These are phyloP conservation scores for Fusarium nisikadoi DNA, from an alignment of 2,329 filamentous ascomycete species.

Conservation along the genomic window DNA sequence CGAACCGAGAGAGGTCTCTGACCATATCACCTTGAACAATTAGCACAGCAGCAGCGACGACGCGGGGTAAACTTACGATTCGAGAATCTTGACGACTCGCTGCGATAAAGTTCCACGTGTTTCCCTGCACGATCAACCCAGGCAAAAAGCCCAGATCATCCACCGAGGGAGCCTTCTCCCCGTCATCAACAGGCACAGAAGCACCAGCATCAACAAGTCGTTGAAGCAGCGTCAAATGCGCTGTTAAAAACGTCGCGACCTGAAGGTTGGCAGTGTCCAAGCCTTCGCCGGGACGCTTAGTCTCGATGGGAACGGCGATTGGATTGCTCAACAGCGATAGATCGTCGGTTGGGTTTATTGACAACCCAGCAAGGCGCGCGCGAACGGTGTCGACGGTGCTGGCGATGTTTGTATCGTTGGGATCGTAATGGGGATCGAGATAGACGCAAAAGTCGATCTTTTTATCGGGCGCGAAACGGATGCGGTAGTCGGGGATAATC, in stretches of 20 bases:
- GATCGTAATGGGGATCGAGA: not conserved
- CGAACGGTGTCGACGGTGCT: not conserved
- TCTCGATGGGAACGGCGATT: slow-evolving; percentile 22
- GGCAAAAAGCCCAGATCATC: slow-evolving; percentile 2
- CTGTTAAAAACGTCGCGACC: not conserved
- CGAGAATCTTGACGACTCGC: slow-evolving; percentile 1
- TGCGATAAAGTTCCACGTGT: not conserved
- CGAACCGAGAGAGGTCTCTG: not conserved
- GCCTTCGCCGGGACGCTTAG: slow-evolving; percentile 7
- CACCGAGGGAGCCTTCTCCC: not conserved
- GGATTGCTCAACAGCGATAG: not conserved
- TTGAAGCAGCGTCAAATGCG: not conserved
- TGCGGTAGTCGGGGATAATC: not conserved
- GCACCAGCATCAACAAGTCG: not conserved
- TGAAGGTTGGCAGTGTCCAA: not conserved
- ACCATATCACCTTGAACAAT: not conserved
- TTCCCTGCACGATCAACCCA: slow-evolving; percentile 16
- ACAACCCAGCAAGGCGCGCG: not conserved
- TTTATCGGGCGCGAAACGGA: not conserved
- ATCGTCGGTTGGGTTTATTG: not conserved
- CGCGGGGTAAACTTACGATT: not conserved
- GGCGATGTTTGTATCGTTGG: not conserved
- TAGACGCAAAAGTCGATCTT: slow-evolving; percentile 26
- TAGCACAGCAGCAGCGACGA: not conserved
- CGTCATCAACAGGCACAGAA: not conserved